Evolutionary conservation across 176 grass and related monocot genomes (phyloP).

Genomic region (Paspalum notatum): DNA sequence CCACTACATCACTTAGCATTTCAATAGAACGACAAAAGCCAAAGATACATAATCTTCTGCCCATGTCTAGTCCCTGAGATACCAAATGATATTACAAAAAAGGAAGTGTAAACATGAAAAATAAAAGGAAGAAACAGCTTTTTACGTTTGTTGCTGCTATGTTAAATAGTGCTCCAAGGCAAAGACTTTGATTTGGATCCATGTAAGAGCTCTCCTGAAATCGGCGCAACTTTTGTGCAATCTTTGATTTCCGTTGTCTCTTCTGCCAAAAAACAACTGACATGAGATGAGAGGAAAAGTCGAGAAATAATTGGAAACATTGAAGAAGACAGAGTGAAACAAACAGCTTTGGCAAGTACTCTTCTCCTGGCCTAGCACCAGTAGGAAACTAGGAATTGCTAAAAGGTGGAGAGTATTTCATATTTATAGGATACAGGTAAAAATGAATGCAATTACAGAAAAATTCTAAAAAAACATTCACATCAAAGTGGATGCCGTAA

Average conservation of each 20-base stretch:
- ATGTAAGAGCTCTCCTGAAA: slow-evolving; percentile 96
- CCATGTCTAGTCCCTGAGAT: slow-evolving; percentile 84
- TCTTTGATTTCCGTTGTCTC: slow-evolving; percentile 64
- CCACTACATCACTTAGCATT: slow-evolving; percentile 94
- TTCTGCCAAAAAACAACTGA: slow-evolving; percentile 55
- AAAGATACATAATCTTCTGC: slow-evolving; percentile 93
- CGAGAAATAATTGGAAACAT: slow-evolving; percentile 4
- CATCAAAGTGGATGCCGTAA: background rate
- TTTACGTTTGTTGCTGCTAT: slow-evolving; percentile 96
- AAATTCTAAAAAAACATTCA: background rate
- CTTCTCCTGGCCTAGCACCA: background rate
- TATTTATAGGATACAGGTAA: background rate
- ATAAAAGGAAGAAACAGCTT: slow-evolving; percentile 16
- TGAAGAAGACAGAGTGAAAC: background rate
- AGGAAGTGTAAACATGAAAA: slow-evolving; percentile 14
- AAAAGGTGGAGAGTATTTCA: background rate
- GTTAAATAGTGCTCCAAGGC: slow-evolving; percentile 94
- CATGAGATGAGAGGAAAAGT: slow-evolving; percentile 13
- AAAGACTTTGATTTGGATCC: slow-evolving; percentile 89
- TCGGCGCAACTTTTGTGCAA: slow-evolving; percentile 38
- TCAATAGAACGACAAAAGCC: slow-evolving; percentile 97
- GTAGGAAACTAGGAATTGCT: background rate
- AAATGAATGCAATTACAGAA: background rate
- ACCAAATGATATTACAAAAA: slow-evolving; percentile 28
- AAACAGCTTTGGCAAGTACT: slow-evolving; percentile 5